Conservation (phyloP, 2,329 filamentous ascomycete genomes). For the Pseudovirgaria hyperparasitica region DNA sequence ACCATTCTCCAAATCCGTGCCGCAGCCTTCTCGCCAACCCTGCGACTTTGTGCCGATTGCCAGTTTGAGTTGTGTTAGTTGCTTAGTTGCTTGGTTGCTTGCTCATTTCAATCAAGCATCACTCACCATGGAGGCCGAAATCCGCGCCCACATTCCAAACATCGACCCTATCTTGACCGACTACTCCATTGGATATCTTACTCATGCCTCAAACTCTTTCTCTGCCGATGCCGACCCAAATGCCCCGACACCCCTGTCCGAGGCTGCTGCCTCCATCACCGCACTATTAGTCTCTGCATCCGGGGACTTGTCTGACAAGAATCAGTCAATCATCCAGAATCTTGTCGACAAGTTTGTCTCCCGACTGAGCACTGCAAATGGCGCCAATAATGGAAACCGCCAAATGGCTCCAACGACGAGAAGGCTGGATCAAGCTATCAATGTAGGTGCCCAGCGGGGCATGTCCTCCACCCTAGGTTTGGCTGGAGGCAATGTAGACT, state of each 20-base stretch:
- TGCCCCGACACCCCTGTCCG: slow-evolving; percentile 62
- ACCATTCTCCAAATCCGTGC: too few relatives aligned
- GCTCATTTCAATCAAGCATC: too few relatives aligned
- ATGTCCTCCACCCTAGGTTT: slow-evolving; percentile 93
- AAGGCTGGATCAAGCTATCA: slow-evolving; percentile 85
- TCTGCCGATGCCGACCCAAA: slow-evolving; percentile 57
- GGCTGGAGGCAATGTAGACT: slow-evolving; percentile 69
- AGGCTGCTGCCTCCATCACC: slow-evolving; percentile 75
- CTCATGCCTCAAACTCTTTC: slow-evolving; percentile 80
- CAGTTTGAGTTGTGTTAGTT: too few relatives aligned
- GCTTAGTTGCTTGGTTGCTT: too few relatives aligned
- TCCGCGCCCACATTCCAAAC: slow-evolving; percentile 69
- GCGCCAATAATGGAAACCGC: slow-evolving; percentile 49
- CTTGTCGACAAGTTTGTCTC: slow-evolving; percentile 85
- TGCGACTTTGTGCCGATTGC: too few relatives aligned
- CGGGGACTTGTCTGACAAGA: slow-evolving; percentile 58
- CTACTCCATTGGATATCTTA: slow-evolving; percentile 89
- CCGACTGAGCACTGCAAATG: slow-evolving; percentile 63
- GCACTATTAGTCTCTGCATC: slow-evolving; percentile 88
- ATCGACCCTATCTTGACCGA: slow-evolving; percentile 83
- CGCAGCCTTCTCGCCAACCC: too few relatives aligned
- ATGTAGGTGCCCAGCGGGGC: slow-evolving; percentile 86
- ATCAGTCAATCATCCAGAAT: slow-evolving; percentile 66
- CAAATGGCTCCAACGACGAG: slow-evolving; percentile 65
- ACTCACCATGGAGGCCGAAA: slow-evolving; percentile 77